Percentiles rank a stretch among this genome's conserved stretches.
These are phyloP conservation scores for Sarcomyxa edulis DNA, from an alignment of 768 basidiomycete genomes.

Conservation along the genomic window DNA sequence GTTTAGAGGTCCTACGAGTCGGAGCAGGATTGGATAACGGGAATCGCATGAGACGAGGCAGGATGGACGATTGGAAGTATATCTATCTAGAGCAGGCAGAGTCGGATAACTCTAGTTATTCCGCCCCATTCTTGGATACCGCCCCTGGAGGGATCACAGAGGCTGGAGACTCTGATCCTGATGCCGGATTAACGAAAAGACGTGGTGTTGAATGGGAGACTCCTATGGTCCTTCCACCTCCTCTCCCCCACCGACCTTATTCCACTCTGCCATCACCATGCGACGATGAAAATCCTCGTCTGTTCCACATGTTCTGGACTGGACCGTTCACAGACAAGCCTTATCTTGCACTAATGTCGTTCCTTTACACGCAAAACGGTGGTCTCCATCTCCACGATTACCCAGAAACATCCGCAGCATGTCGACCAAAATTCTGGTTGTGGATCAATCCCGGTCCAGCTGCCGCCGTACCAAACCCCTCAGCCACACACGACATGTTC, in stretches of 20 bases:
- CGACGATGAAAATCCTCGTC: constrained; percentile 76
- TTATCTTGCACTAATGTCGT: constrained; percentile 90
- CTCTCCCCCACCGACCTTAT: constrained; percentile 50
- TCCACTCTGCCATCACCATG: constrained; percentile 60
- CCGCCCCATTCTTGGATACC: constrained; percentile 17
- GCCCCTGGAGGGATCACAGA: constrained; percentile 35
- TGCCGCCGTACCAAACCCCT: constrained; percentile 80
- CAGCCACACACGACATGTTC: constrained; percentile 79
- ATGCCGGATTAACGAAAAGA: constrained; percentile 52
- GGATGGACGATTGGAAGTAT: constrained; percentile 82
- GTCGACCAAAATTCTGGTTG: constrained; percentile 92
- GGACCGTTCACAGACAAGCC: constrained; percentile 99
- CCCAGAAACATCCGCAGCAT: constrained; percentile 43
- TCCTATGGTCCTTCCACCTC: constrained; percentile 42
- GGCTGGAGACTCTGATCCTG: no score
- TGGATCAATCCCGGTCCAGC: constrained; percentile 99
- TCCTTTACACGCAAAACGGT: constrained; percentile 93
- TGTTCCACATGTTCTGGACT: constrained; percentile 99
- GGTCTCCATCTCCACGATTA: constrained; percentile 64
- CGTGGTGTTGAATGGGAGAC: constrained; percentile 61
- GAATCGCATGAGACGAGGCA: constrained; percentile 66
- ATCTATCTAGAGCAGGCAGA: constrained; percentile 67
- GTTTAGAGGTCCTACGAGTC: constrained; percentile 88
- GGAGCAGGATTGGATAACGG: constrained; percentile 87
- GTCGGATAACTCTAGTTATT: constrained; percentile 17